phyloP scores from a whole-genome alignment of 768 basidiomycete genomes.

The Boletellus ananiceps region DNA sequence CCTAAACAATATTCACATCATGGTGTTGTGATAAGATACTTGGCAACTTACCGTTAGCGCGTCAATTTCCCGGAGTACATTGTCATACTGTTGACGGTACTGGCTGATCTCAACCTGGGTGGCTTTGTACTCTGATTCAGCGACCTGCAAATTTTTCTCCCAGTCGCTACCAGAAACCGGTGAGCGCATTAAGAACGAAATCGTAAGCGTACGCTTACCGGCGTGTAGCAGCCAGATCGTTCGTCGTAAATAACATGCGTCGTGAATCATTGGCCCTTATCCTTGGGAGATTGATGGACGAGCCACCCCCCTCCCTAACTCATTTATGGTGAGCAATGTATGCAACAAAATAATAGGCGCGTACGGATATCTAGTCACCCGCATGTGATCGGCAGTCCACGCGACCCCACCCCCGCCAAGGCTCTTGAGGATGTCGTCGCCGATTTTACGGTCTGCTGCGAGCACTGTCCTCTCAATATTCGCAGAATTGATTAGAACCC shows the following conservation, averaged over 20 bases:
- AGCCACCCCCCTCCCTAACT: constrained; percentile 64
- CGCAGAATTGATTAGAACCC: constrained; percentile 72
- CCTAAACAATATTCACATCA: constrained; percentile 9
- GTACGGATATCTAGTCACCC: constrained; percentile 61
- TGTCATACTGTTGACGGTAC: constrained; percentile 29
- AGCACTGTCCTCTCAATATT: constrained; percentile 72
- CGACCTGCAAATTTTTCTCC: constrained; percentile 34
- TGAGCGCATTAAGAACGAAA: not conserved
- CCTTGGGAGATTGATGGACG: constrained; percentile 38
- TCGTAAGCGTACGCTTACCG: constrained; percentile 33
- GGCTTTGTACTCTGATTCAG: constrained; percentile 36
- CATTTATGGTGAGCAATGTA: not conserved
- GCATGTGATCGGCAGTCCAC: constrained; percentile 60
- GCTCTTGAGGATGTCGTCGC: constrained; percentile 45
- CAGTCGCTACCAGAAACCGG: constrained; percentile 39
- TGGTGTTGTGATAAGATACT: not conserved
- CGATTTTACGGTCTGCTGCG: constrained; percentile 58
- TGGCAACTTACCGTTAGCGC: constrained; percentile 32
- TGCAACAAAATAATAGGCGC: constrained; percentile 20
- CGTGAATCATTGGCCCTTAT: constrained; percentile 33
- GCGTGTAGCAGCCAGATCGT: constrained; percentile 45
- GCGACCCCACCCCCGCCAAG: constrained; percentile 50
- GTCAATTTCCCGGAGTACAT: constrained; percentile 28
- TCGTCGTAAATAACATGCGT: constrained; percentile 50
- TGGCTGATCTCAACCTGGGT: constrained; percentile 26